These are phyloP conservation scores for Xylaria sp. DNA, from an alignment of 2,329 filamentous ascomycete species.

Conservation along the genomic window DNA sequence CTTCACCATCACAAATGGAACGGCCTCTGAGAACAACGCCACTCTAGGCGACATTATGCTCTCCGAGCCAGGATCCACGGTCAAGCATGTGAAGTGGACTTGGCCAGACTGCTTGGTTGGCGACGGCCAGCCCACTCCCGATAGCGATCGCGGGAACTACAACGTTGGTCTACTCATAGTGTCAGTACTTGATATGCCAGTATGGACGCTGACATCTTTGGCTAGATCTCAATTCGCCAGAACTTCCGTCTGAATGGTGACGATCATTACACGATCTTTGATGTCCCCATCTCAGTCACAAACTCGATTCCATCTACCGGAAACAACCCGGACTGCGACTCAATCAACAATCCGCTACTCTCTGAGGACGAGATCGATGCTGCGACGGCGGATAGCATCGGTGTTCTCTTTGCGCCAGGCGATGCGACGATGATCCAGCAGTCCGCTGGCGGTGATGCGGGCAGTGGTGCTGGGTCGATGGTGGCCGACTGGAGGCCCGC, in stretches of 20 bases:
- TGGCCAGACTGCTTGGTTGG: constrained; percentile 67
- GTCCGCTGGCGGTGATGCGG: constrained; percentile 32
- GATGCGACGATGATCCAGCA: constrained; percentile 43
- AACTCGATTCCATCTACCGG: constrained; percentile 51
- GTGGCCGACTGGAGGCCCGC: constrained; percentile 32
- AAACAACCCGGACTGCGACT: constrained; percentile 44
- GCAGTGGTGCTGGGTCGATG: constrained; percentile 30
- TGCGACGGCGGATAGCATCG: constrained; percentile 39
- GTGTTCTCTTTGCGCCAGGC: constrained; percentile 48
- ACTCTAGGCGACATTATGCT: constrained; percentile 58
- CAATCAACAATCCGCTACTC: constrained; percentile 48
- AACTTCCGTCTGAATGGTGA: constrained; percentile 60
- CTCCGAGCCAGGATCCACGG: constrained; percentile 61
- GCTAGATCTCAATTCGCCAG: constrained; percentile 63
- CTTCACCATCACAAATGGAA: constrained; percentile 63
- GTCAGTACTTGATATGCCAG: neutral
- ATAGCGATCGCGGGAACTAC: constrained; percentile 55
- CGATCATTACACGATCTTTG: constrained; percentile 64
- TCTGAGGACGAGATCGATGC: constrained; percentile 41
- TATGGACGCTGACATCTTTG: neutral
- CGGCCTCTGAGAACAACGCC: constrained; percentile 44
- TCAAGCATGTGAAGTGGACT: constrained; percentile 68
- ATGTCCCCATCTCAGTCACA: constrained; percentile 62
- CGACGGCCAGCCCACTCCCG: constrained; percentile 44
- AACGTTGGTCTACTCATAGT: constrained; percentile 42